phyloP scores from a whole-genome alignment of 2,329 filamentous ascomycete genomes.

The Fonsecaea erecta region DNA sequence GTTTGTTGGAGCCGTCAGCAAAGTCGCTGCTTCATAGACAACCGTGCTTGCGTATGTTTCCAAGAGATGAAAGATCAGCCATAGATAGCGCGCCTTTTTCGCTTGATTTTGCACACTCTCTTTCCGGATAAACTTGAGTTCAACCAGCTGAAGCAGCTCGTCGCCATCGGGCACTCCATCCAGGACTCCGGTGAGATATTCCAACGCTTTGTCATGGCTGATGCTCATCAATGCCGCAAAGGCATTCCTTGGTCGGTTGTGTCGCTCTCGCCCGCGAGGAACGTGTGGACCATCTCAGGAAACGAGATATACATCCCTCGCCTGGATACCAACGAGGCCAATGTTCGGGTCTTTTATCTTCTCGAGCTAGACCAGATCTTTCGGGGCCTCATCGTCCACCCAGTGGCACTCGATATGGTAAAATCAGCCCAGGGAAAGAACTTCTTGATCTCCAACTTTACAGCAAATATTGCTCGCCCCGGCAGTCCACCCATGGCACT shows the following conservation, averaged over 20 bases:
- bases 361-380: slow-evolving; percentile 41
- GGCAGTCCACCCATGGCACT: slow-evolving; percentile 42
- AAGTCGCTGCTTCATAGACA: slow-evolving; percentile 95
- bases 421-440: slow-evolving; percentile 40
- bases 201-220: slow-evolving; percentile 87
- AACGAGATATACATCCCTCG: slow-evolving; percentile 36
- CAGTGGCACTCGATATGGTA: slow-evolving; percentile 40
- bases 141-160: slow-evolving; percentile 88
- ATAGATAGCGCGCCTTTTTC: slow-evolving; percentile 93
- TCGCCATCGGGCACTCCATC: slow-evolving; percentile 93
- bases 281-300: slow-evolving; percentile 87
- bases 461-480: slow-evolving; percentile 45
- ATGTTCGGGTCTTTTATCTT: slow-evolving; percentile 43
- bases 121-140: slow-evolving; percentile 96
- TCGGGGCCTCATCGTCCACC: slow-evolving; percentile 40
- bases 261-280: slow-evolving; percentile 89
- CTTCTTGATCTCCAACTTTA: slow-evolving; percentile 45
- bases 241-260: slow-evolving; percentile 96
- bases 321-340: slow-evolving; percentile 41
- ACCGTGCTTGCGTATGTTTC: slow-evolving; percentile 93
- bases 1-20: slow-evolving; percentile 87
- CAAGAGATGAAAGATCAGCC: slow-evolving; percentile 93
- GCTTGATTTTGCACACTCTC: slow-evolving; percentile 93
- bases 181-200: slow-evolving; percentile 86
- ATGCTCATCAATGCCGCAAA: slow-evolving; percentile 90